Percentiles rank a stretch among this genome's conserved stretches.
These are phyloP conservation scores for Talaromyces trachyspermus DNA, from an alignment of 495 filamentous ascomycete genomes.

Conservation along the genomic window DNA sequence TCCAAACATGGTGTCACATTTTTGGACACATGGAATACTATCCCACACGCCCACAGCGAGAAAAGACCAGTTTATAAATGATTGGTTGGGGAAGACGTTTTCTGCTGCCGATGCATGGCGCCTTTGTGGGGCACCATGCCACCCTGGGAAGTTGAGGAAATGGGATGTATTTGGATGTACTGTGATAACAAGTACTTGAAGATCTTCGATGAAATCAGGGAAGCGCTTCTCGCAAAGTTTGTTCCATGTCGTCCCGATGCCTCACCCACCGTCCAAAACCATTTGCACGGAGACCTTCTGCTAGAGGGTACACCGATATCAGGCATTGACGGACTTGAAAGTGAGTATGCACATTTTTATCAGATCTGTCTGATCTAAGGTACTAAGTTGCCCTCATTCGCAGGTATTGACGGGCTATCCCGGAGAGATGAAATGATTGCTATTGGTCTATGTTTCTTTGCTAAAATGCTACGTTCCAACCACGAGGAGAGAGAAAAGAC, in stretches of 20 bases:
- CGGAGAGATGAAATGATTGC: background rate
- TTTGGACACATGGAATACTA: slow-evolving; percentile 12
- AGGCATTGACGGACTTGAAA: background rate
- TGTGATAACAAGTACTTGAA: background rate
- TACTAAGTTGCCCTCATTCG: background rate
- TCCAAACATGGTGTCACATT: slow-evolving; percentile 15
- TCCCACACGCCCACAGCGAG: background rate
- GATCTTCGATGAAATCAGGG: background rate
- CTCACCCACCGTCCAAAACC: background rate
- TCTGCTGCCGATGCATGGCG: slow-evolving; percentile 8
- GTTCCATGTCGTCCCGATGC: background rate
- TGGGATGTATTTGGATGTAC: slow-evolving; percentile 10
- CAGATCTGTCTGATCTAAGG: background rate
- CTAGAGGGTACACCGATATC: background rate
- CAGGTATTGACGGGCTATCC: background rate
- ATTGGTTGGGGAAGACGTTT: background rate
- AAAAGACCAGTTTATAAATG: background rate
- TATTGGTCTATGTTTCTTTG: background rate
- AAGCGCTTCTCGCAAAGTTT: background rate
- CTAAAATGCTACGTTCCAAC: background rate
- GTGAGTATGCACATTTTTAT: background rate
- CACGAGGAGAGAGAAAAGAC: background rate
- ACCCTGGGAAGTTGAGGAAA: slow-evolving; percentile 16
- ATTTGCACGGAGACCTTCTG: background rate
- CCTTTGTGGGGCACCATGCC: slow-evolving; percentile 12